Evolutionary conservation across 257 asterid species (phyloP).

Genomic region (Solanum lycopersicoides): DNA sequence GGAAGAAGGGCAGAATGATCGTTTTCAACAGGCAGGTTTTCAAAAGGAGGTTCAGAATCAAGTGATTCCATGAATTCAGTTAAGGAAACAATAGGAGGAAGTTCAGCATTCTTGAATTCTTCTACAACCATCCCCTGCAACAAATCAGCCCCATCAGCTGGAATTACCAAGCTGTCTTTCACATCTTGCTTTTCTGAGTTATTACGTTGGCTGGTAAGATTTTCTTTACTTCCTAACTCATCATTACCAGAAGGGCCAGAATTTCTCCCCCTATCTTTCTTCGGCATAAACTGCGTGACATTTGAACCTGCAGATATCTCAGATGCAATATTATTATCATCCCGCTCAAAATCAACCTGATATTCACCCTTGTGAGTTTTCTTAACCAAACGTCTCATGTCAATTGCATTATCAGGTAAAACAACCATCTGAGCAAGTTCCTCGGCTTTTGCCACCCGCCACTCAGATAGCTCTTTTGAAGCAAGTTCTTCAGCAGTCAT

Average conservation of each 20-base stretch:
- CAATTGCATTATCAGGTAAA: conserved; percentile 80
- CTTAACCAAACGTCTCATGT: conserved; percentile 71
- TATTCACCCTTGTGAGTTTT: conserved; percentile 99
- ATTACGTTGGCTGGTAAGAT: conserved; percentile 21
- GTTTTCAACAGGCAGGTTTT: conserved; percentile 43
- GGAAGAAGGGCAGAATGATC: conserved; percentile 11
- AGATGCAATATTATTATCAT: conserved; percentile 33
- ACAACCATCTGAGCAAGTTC: conserved; percentile 87
- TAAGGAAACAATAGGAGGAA: conserved; percentile 84
- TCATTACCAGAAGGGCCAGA: conserved; percentile 19
- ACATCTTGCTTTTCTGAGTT: conserved; percentile 43
- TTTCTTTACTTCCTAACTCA: conserved; percentile 31
- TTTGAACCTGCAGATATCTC: conserved; percentile 62
- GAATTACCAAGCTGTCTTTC: conserved; percentile 60
- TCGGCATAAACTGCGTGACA: conserved; percentile 4
- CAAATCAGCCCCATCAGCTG: conserved; percentile 78
- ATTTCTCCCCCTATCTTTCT: conserved; percentile 16
- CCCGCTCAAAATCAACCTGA: conserved; percentile 76
- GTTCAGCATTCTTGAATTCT: conserved; percentile 74
- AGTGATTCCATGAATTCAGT: conserved; percentile 99
- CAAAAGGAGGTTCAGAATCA: conserved; percentile 87
- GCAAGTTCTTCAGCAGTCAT: conserved; percentile 99
- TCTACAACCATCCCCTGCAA: conserved; percentile 97
- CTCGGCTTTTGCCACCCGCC: conserved; percentile 97
- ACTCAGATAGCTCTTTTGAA: conserved; percentile 89